Conservation (phyloP, 768 basidiomycete species). For the Tylopilus rubrobrunneus region DNA sequence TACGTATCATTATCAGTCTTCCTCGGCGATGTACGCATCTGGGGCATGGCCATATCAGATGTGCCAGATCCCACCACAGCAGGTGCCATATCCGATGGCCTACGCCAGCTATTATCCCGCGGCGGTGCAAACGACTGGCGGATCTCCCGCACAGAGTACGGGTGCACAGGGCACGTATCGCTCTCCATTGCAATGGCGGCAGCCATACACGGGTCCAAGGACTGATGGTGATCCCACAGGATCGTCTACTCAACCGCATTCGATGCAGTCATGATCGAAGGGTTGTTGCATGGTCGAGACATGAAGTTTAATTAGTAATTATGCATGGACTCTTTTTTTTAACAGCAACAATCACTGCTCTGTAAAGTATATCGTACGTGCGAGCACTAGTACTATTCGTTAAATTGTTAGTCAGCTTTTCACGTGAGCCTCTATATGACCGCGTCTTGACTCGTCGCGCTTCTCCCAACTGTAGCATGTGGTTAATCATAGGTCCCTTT, state of each 20-base stretch:
- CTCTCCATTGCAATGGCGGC: constrained; percentile 34
- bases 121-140: constrained; percentile 6
- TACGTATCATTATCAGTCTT: constrained; percentile 19
- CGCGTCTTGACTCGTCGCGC: not conserved
- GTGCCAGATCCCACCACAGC: constrained; percentile 16
- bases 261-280: constrained; percentile 10
- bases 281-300: not conserved
- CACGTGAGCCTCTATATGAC: not conserved
- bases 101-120: constrained; percentile 26
- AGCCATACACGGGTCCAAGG: constrained; percentile 34
- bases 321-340: constrained; percentile 4
- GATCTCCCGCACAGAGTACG: constrained; percentile 13
- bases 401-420: not conserved
- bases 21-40: constrained; percentile 16
- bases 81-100: constrained; percentile 18
- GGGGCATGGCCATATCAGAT: constrained; percentile 34
- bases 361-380: constrained; percentile 19
- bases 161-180: constrained; percentile 24
- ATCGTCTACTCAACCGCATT: constrained; percentile 15
- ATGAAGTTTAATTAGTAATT: not conserved
- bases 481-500: constrained; percentile 53
- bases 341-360: constrained; percentile 1
- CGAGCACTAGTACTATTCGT: not conserved
- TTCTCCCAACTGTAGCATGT: constrained; percentile 35
- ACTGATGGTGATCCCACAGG: constrained; percentile 33